A percentile compares a stretch with the other conserved stretches of the same genome.
Conservation (phyloP, 306 rosid genomes). For the Rubus parviflorus region DNA sequence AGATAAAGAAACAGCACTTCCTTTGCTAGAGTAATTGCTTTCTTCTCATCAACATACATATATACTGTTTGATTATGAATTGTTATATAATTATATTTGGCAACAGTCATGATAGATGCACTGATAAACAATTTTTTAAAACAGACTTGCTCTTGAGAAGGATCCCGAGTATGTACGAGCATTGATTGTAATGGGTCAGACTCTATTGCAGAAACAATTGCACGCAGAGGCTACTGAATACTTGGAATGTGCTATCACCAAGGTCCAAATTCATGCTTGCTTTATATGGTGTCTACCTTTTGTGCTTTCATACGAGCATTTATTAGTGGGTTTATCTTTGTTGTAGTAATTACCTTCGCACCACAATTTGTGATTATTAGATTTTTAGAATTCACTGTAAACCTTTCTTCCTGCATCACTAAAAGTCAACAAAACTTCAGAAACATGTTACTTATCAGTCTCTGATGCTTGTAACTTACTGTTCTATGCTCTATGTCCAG, state of each 20-base stretch:
- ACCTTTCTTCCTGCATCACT: not conserved
- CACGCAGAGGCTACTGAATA: constrained; percentile 56
- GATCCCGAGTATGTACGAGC: constrained; percentile 76
- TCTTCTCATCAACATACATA: constrained; percentile 16
- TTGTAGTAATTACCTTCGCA: not conserved
- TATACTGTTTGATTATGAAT: not conserved
- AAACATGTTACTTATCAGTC: not conserved
- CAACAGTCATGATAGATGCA: constrained; percentile 25
- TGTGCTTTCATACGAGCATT: not conserved
- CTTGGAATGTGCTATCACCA: constrained; percentile 72
- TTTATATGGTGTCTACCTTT: constrained; percentile 13
- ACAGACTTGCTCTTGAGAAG: constrained; percentile 78
- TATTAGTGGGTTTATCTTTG: constrained; percentile 8
- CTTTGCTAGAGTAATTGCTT: constrained; percentile 61
- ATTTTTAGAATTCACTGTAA: not conserved
- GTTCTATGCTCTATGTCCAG: constrained; percentile 6
- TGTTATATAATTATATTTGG: not conserved
- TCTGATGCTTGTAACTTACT: constrained; percentile 13
- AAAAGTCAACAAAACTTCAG: not conserved
- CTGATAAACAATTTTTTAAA: constrained; percentile 24
- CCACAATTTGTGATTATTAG: not conserved
- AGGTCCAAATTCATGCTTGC: constrained; percentile 31
- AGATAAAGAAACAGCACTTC: constrained; percentile 65
- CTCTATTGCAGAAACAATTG: constrained; percentile 59
- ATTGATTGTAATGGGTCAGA: constrained; percentile 77